phyloP scores from a whole-genome alignment of 1,284 basidiomycete species.

The Ceratobasidium sp. region DNA sequence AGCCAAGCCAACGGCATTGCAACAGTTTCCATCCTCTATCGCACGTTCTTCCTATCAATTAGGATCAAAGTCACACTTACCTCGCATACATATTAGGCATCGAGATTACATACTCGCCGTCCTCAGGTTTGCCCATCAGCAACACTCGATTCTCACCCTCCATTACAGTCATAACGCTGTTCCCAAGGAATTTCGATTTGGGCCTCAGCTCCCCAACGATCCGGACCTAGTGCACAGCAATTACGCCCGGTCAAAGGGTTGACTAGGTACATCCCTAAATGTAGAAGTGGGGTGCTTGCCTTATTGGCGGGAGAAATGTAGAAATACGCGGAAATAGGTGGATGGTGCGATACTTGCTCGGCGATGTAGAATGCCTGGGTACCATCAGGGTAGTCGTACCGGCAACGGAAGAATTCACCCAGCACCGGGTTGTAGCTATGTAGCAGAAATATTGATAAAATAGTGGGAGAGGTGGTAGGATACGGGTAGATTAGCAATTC shows the following conservation, averaged over 20 bases:
- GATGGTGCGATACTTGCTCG: conserved; percentile 97
- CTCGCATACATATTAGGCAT: conserved; percentile 88
- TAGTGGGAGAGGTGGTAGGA: neutral
- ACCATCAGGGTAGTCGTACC: conserved; percentile 92
- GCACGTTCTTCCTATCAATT: conserved; percentile 5
- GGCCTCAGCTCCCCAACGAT: conserved; percentile 96
- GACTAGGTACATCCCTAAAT: neutral
- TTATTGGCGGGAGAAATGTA: conserved; percentile 95
- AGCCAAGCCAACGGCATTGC: neutral
- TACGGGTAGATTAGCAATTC: conserved; percentile 2
- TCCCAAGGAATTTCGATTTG: conserved; percentile 96
- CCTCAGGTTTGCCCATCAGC: conserved; percentile 81
- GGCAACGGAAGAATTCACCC: conserved; percentile 97
- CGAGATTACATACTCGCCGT: conserved; percentile 88
- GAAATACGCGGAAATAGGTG: conserved; percentile 96
- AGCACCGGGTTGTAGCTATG: conserved; percentile 93
- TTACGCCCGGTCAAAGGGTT: neutral
- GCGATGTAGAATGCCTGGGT: conserved; percentile 96
- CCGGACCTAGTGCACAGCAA: conserved; percentile 52
- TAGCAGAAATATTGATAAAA: neutral
- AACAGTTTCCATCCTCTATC: neutral
- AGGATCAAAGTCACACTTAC: conserved; percentile 29
- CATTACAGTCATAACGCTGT: conserved; percentile 95
- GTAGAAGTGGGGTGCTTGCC: conserved; percentile 55
- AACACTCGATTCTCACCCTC: conserved; percentile 93